Evolutionary conservation across 164 flowering plant species (phyloP), one percentile per base, ranked within the genome.

Genomic region (Macadamia integrifolia): DNA sequence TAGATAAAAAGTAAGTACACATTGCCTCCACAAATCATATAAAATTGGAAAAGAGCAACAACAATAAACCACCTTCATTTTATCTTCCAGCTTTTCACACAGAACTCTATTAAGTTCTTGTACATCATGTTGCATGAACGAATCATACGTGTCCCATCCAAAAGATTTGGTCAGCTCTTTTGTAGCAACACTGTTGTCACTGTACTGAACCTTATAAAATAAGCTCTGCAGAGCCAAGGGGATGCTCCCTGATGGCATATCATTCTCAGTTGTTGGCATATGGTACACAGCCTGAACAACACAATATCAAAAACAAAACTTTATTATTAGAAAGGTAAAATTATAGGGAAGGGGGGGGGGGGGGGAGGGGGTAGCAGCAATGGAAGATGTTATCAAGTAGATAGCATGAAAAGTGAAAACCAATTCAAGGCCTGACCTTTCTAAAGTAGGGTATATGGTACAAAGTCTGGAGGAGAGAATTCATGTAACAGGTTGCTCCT

Each of bases 401-500:
- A 60, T 14, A 32, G 40, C 40, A 62, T 3, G 30, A 56, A 23
- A 23, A 23, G 23, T 23, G 66, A 56, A 56, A 40, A 42, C 15
- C 11, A 67, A 29, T 32, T n/a, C 10, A 65, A 32, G 56, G 59
- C 30, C 75, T 53, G 58, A 90, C 98, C 95, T 92, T 90, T 73
- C 96, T 76, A 63, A 92, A 92, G 70, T 88, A 90, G 49, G 96
- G 96, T 68, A 90, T 89, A 79, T 92, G 98, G 72, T 87, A 92
- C 65, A 92, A 61, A 31, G 98, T 92, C 68, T 92, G 98, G 53
- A 92, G 80, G 14, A 92, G 86, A 68, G 98, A 92, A 72, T 92
- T 92, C 96, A 92, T 92, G 80, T 92, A 92, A 75, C 98, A 92
- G 14, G 98, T 92, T n/a, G 98, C 98, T 49, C 98, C 98, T 78